Evolutionary conservation across 2,329 filamentous ascomycete genomes (phyloP).

Genomic region (Colletotrichum falcatum): DNA sequence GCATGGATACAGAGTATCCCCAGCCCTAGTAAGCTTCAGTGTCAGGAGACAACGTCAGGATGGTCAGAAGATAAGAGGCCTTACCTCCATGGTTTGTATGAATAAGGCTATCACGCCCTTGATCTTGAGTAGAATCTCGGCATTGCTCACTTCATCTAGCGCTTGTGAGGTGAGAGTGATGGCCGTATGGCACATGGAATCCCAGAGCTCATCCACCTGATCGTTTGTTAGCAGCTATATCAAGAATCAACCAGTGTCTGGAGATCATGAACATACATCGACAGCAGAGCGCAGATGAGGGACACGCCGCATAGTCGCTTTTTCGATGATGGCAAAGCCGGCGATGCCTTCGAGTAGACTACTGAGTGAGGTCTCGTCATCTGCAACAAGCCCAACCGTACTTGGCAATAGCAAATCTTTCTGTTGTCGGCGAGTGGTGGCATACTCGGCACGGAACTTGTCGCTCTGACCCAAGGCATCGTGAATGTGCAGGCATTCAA

Average conservation of each 20-base stretch:
- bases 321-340: conserved; percentile 96
- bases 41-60: neutral
- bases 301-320: conserved; percentile 88
- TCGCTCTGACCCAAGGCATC: conserved; percentile 93
- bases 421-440: conserved; percentile 88
- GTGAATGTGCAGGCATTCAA: conserved; percentile 96
- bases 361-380: conserved; percentile 88
- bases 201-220: conserved; percentile 97
- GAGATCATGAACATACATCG: conserved; percentile 71
- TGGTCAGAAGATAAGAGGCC: conserved; percentile 41
- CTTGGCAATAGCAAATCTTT: conserved; percentile 89
- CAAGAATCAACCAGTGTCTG: neutral
- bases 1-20: conserved; percentile 84
- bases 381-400: conserved; percentile 80
- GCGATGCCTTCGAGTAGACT: conserved; percentile 93
- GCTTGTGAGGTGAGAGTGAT: conserved; percentile 86
- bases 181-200: conserved; percentile 93
- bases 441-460: conserved; percentile 90
- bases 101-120: conserved; percentile 94
- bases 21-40: conserved; percentile 71
- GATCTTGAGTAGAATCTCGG: conserved; percentile 91
- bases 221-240: conserved; percentile 15
- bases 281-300: conserved; percentile 84
- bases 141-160: conserved; percentile 83
- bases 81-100: conserved; percentile 96